phyloP scores from a whole-genome alignment of 2,329 filamentous ascomycete species.

The Cladorrhinum sp. region DNA sequence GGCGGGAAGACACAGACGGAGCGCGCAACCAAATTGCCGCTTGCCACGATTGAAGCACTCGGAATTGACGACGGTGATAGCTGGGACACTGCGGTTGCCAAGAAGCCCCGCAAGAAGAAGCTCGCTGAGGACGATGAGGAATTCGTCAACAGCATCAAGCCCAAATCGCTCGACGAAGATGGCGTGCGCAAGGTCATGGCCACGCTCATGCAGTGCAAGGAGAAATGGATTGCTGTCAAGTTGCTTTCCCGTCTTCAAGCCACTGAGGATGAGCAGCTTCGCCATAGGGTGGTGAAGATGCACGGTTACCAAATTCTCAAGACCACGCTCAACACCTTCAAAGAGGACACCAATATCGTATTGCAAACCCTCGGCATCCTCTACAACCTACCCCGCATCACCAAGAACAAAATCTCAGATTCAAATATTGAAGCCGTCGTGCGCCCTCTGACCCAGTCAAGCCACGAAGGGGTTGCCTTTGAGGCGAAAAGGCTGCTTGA shows the following conservation, averaged over 20 bases:
- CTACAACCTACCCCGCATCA: slow-evolving; percentile 82
- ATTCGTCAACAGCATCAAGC: slow-evolving; percentile 85
- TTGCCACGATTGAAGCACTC: slow-evolving; percentile 87
- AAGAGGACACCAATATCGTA: slow-evolving; percentile 84
- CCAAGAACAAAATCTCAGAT: slow-evolving; percentile 94
- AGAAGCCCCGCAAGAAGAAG: slow-evolving; percentile 91
- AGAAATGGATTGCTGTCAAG: slow-evolving; percentile 99
- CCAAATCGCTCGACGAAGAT: slow-evolving; percentile 73
- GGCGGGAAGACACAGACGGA: slow-evolving; percentile 98
- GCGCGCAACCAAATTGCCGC: slow-evolving; percentile 84
- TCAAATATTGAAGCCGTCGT: slow-evolving; percentile 90
- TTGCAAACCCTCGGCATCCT: slow-evolving; percentile 88
- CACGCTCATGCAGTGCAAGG: slow-evolving; percentile 93
- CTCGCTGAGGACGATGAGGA: slow-evolving; percentile 88
- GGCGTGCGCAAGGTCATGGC: slow-evolving; percentile 95
- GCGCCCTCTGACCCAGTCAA: slow-evolving; percentile 61
- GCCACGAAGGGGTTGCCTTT: slow-evolving; percentile 71
- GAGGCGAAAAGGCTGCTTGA: slow-evolving; percentile 71
- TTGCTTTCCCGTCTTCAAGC: slow-evolving; percentile 83
- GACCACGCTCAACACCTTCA: slow-evolving; percentile 78
- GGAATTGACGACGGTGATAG: slow-evolving; percentile 90
- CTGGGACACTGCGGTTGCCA: slow-evolving; percentile 87
- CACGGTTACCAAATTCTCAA: slow-evolving; percentile 96
- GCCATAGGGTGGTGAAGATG: slow-evolving; percentile 88
- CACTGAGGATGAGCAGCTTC: slow-evolving; percentile 81